Evolutionary conservation across 805 yeast species (phyloP), one percentile per base, ranked within the genome.

Genomic region (Kazachstania africana): DNA sequence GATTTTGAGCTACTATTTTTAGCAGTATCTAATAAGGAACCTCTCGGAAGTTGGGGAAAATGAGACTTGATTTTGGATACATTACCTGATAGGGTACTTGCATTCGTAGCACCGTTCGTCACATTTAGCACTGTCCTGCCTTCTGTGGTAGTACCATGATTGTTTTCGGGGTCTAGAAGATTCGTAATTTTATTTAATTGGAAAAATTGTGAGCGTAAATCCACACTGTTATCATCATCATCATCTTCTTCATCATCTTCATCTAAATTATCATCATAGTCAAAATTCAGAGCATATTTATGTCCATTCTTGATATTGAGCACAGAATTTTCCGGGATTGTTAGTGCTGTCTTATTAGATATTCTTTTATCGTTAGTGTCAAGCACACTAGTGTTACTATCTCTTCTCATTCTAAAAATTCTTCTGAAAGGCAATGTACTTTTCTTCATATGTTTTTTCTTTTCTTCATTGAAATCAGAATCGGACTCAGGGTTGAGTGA

Each of bases 181-280:
- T 12, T 29, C 26, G 30, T 13, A 10, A 25, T 25, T 13, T 31
- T 23, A 26, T 44, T 40, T 15, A 48, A 25, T 24, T 47, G 47
- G 26, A 48, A 47, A 34, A 50, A 50, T 25, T 43, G 42, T 2
- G 49, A 43, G 16, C 38, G 42, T 18, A 44, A 24, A 19, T 44
- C 36, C 8, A 37, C 36, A 19, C 40, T 40, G 22, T 44, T 44
- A 8, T 40, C 50, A 25, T 44, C 52, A 5, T 50, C 53, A 14
- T 45, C 55, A 13, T 51, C 56, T 15, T 54, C 59, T 12, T 53
- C 59, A 21, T 52, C 56, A 22, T 49, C 55, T 13, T 53, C 54
- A 14, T 50, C 55, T 3, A 50, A 29, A 29, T 43, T 45, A 20
- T 49, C 53, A 34, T 51, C 52, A 30, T 48, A 51, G 32, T 52